Percentiles rank a stretch among this genome's conserved stretches.
phyloP scores from a whole-genome alignment of 2,329 filamentous ascomycete species.

The Cladosporium sp. region DNA sequence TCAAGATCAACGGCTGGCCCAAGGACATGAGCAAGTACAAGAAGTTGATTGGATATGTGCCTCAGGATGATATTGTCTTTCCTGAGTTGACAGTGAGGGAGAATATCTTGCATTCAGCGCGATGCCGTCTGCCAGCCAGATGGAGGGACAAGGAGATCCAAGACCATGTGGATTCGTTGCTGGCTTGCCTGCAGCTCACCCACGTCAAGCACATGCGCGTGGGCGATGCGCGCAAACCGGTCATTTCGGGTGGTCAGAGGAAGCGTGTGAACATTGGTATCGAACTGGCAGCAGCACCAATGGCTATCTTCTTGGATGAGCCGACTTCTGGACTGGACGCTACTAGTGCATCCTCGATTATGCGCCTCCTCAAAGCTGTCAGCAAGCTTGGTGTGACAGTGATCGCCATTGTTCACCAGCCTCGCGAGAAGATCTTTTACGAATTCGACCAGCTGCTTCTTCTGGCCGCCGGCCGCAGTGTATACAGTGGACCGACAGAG shows the following conservation, averaged over 20 bases:
- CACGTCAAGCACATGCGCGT: constrained; percentile 52
- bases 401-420: constrained; percentile 59
- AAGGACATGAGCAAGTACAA: constrained; percentile 48
- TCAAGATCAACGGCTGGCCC: constrained; percentile 50
- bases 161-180: constrained; percentile 53
- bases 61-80: constrained; percentile 58
- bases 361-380: constrained; percentile 52
- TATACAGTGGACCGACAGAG: constrained; percentile 49
- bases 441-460: constrained; percentile 55
- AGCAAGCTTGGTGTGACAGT: constrained; percentile 54
- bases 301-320: constrained; percentile 39
- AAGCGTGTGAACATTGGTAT: constrained; percentile 57
- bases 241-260: constrained; percentile 55
- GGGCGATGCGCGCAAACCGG: constrained; percentile 48
- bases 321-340: constrained; percentile 43
- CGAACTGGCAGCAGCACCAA: constrained; percentile 54
- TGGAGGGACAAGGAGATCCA: constrained; percentile 50
- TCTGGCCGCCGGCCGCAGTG: constrained; percentile 51
- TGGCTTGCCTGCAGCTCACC: constrained; percentile 50
- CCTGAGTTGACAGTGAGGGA: constrained; percentile 59
- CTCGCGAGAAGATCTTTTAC: constrained; percentile 55
- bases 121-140: constrained; percentile 49
- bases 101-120: constrained; percentile 58
- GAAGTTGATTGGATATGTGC: constrained; percentile 59
- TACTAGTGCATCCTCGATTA: constrained; percentile 53